Base-by-base conservation (phyloP, 1,139 yeast genomes). In the Pichia sp. region DNA sequence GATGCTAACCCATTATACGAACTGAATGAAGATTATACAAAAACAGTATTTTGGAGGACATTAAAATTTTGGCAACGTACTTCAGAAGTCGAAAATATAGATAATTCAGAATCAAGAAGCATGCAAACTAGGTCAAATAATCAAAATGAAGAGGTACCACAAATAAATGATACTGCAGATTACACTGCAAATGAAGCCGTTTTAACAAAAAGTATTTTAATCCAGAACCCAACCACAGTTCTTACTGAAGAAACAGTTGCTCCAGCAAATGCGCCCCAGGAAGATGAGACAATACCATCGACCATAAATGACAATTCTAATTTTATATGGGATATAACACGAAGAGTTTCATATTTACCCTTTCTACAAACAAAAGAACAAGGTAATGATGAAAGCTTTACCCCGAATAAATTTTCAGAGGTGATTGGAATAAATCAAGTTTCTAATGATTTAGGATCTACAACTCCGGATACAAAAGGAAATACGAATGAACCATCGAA, bases 281-380 rank as follows among this genome's bases (percentile, higher is more conserved):
- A 27, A 20, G 20, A 30, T 35, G 41, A 25, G 26, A 16, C 23
- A n/a, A 22, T 11, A 8, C 31, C 25, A 20, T 23, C 16, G 37
- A 24, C 12, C 8, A n/a, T 12, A 33, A 22, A 34, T 7, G 43
- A 36, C 6, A 24, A 30, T 12, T 6, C 35, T 5, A 42, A 34
- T 23, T 40, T 40, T 10, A 37, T 47, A 4, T 47, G 50, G 50
- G 37, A 33, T 23, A 43, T 47, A 12, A 47, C 50, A 2, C 37
- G 48, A 40, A 25, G 48, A 3, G 40, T 47, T 3, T 43, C 50
- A 22, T 24, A 16, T 16, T 16, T 16, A 16, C 16, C 16, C 16
- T 16, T 16, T 16, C 16, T 16, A 16, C 16, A 16, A 16, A 16
- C 16, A 16, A 16, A 16, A 16, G 16, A 16, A 16, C 16, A 16